Evolutionary conservation across 208 protist species (phyloP), one percentile per base, ranked within the genome.

Genomic region (Leishmania turanica): DNA sequence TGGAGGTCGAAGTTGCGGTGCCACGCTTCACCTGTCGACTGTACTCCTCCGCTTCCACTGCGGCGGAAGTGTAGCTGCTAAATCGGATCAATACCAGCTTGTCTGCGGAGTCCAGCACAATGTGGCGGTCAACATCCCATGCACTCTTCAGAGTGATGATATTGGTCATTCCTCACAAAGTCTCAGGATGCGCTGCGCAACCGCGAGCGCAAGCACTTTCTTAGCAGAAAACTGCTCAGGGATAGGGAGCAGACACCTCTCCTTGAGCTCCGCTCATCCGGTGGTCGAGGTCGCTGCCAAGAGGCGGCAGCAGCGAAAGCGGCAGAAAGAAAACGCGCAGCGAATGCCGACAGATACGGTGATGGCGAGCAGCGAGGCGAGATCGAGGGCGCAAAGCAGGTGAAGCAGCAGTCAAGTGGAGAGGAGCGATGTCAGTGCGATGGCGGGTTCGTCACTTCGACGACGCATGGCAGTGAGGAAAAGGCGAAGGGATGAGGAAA

Each of bases 51-150:
- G 72, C 45, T 60, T 87, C 79, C 17, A 27, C 69, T 1, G 37
- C 49, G 3, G 54, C 53, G 47, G 82, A 86, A 8, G 82, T 86
- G 82, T 88, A 94, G 54, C 88, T 87, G 83, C 94, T 97, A 79
- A 97, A 96, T 54, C 94, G 94, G 1, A 97, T 64, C 2, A 92
- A 65, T 40, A 97, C 90, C 6, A 97, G 82, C 82, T 94, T 97
- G 24, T 97, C 94, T 17, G 87, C 88, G 42, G 88, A 91, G 77
- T 95, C 92, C 31, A 97, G 89, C 0, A 97, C 94, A 75, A 97
- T 97, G 75, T 88, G 90, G 3, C 94, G 91, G 77, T 97, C 94
- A 42, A 97, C 94, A 65, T 97, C 94, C 92, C 94, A 97, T 17
- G 94, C 92, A n/a, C 82, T 91, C 69, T 87, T 80, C 71, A 97